Evolutionary conservation across 2,329 filamentous ascomycete genomes (phyloP), one percentile per base, ranked within the genome.

Genomic region (Fusarium heterosporum): DNA sequence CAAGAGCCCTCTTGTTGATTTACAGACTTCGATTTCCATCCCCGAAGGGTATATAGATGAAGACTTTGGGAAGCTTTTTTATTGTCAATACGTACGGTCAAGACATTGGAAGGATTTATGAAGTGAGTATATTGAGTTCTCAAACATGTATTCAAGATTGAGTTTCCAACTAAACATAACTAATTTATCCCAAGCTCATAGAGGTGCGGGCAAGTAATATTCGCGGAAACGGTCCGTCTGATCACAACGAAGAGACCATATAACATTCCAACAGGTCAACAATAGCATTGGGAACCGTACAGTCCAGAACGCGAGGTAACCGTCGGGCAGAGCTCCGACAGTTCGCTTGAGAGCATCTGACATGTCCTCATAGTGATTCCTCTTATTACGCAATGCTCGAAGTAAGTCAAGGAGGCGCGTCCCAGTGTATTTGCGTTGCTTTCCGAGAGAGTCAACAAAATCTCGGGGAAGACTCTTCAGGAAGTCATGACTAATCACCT

Each of bases 291-390:
- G 93, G 74, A 97, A 97, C 58, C 87, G 84, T 9, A 86, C 82
- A 0, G 91, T 91, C 92, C 93, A 97, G 74, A 96, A 97, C 12
- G 83, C 84, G 42, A 97, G 81, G 74, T 97, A 97, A 0, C 92
- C 93, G 14, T 93, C 89, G 0, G 93, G 91, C 60, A 95, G 75
- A 10, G 89, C 80, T 0, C 93, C 93, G 1, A 97, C 92, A 29
- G 78, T 76, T 62, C 81, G 82, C 72, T 86, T 95, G 65, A 97
- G 85, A 47, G 88, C 81, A 14, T 94, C 91, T 8, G 92, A 86
- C 92, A 99, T 95, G 77, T 99, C 96, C 74, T 97, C 94, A 76
- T 97, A 99, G 76, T 99, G 96, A 68, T 98, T 97, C 73, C 92
- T 92, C 86, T 99, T 99, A 80, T 99, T 99, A 25, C 96, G 85